These are phyloP conservation scores for Penicillium malachiteum DNA, from an alignment of 495 filamentous ascomycete species.

Conservation along the genomic window DNA sequence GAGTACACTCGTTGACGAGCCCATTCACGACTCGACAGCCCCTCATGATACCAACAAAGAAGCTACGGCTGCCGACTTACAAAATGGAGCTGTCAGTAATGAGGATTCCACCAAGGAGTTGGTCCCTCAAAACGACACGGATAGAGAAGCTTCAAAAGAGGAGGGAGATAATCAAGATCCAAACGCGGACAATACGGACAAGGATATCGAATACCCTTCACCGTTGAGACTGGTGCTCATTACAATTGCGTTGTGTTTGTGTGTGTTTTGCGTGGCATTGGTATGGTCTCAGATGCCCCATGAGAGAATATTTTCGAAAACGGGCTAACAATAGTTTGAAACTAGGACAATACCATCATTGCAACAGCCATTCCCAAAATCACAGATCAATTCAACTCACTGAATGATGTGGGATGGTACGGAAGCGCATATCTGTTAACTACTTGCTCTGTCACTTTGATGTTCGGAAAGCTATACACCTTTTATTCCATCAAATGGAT, in stretches of 20 bases:
- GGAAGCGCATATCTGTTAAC: slow-evolving; percentile 70
- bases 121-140: background rate
- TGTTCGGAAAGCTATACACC: slow-evolving; percentile 78
- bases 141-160: slow-evolving; percentile 7
- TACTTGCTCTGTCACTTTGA: slow-evolving; percentile 66
- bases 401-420: slow-evolving; percentile 82
- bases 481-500: slow-evolving; percentile 75
- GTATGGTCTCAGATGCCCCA: slow-evolving; percentile 27
- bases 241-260: slow-evolving; percentile 58
- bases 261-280: slow-evolving; percentile 65
- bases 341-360: slow-evolving; percentile 73
- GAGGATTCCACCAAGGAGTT: slow-evolving; percentile 14
- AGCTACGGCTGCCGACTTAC: slow-evolving; percentile 1
- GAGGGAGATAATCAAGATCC: slow-evolving; percentile 9
- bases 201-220: slow-evolving; percentile 49
- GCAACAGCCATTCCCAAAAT: slow-evolving; percentile 83
- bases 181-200: slow-evolving; percentile 32
- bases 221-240: slow-evolving; percentile 54
- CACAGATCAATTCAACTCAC: slow-evolving; percentile 72
- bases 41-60: slow-evolving; percentile 14
- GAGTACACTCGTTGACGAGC: slow-evolving; percentile 23
- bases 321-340: slow-evolving; percentile 1
- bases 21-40: background rate
- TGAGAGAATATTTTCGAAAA: no score
- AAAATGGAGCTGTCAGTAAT: slow-evolving; percentile 4